Percentiles rank a stretch among this genome's conserved stretches.
These are phyloP conservation scores for Solanum chilense DNA, from an alignment of 257 asterid species.

Conservation along the genomic window DNA sequence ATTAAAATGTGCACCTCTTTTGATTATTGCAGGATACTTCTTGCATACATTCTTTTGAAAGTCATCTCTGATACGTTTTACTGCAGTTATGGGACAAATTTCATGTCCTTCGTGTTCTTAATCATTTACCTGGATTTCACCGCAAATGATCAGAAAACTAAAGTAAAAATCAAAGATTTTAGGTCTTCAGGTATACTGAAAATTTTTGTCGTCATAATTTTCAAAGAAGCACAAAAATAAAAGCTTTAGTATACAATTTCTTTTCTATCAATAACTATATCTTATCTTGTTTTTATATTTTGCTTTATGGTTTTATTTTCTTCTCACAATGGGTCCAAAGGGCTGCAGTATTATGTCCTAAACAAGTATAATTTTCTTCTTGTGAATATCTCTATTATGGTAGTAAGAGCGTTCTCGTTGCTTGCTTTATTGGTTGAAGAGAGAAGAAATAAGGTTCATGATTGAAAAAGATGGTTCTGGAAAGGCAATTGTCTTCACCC, in stretches of 20 bases:
- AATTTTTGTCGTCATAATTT: slow-evolving; percentile 52
- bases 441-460: slow-evolving; percentile 90
- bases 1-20: not conserved
- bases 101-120: slow-evolving; percentile 79
- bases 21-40: slow-evolving; percentile 50
- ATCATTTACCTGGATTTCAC: slow-evolving; percentile 74
- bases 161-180: slow-evolving; percentile 51
- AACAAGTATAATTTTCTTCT: not conserved
- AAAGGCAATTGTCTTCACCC: slow-evolving; percentile 89
- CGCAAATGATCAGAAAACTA: slow-evolving; percentile 27
- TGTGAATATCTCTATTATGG: not conserved
- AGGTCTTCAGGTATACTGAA: slow-evolving; percentile 66
- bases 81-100: slow-evolving; percentile 50
- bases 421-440: slow-evolving; percentile 32
- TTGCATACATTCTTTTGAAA: slow-evolving; percentile 73
- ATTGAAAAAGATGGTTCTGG: slow-evolving; percentile 93
- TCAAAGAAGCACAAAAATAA: slow-evolving; percentile 84
- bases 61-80: slow-evolving; percentile 57
- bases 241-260: slow-evolving; percentile 59
- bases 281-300: not conserved
- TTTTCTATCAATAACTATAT: not conserved
- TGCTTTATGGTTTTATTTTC: not conserved
- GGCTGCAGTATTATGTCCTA: not conserved
- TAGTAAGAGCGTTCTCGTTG: not conserved
- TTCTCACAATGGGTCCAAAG: not conserved